Conservation (phyloP, 306 rosid species). For the Psophocarpus tetragonolobus region DNA sequence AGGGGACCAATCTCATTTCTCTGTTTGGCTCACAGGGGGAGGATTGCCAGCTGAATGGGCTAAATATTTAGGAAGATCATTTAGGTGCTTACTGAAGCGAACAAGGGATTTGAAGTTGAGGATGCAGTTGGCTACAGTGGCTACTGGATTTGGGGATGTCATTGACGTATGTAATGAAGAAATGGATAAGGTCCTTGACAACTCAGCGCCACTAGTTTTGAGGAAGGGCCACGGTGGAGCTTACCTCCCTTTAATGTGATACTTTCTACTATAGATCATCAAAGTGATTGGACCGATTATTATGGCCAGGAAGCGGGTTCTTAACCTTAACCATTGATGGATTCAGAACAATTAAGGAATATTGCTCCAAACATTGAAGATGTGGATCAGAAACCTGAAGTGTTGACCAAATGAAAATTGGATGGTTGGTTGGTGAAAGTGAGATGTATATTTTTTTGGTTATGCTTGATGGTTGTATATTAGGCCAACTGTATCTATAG, state of each 20-base stretch:
- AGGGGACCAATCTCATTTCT: constrained; percentile 96
- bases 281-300: background rate
- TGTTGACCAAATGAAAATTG: constrained; percentile 16
- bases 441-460: constrained; percentile 15
- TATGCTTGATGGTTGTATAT: constrained; percentile 36
- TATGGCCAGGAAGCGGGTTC: background rate
- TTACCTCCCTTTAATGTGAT: constrained; percentile 92
- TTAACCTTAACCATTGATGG: constrained; percentile 13
- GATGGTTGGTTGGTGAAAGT: constrained; percentile 28
- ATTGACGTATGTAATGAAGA: constrained; percentile 58
- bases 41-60: constrained; percentile 99
- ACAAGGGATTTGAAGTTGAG: constrained; percentile 85
- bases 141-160: constrained; percentile 82
- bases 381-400: constrained; percentile 4
- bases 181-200: constrained; percentile 85
- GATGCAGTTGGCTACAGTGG: constrained; percentile 70
- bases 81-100: constrained; percentile 84
- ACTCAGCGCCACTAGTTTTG: constrained; percentile 79
- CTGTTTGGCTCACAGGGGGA: constrained; percentile 97
- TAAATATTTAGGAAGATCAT: constrained; percentile 86
- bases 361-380: constrained; percentile 22
- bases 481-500: constrained; percentile 39
- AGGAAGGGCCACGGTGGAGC: constrained; percentile 97
- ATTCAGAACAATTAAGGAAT: constrained; percentile 13
- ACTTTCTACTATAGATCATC: constrained; percentile 16